Percentiles rank a stretch among this genome's conserved stretches.
phyloP scores from a whole-genome alignment of 305 asterid genomes.

The Solanum chacoense region DNA sequence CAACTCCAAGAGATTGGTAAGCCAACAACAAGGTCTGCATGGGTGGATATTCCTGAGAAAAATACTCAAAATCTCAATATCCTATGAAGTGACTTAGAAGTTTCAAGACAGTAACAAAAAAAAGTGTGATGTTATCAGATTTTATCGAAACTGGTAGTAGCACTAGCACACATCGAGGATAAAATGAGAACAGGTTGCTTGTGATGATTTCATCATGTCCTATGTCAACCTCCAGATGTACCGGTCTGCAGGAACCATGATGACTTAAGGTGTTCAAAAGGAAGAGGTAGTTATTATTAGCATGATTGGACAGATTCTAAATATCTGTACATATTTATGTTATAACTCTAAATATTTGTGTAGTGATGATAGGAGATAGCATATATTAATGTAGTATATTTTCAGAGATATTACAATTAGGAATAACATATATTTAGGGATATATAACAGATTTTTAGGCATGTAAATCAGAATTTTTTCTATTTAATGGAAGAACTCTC shows the following conservation, averaged over 20 bases:
- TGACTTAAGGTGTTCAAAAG: not conserved
- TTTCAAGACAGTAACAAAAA: not conserved
- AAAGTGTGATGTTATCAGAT: not conserved
- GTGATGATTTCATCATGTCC: not conserved
- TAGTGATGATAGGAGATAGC: no score
- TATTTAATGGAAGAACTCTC: no score
- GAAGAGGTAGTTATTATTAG: not conserved
- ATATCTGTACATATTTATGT: no score
- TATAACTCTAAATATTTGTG: no score
- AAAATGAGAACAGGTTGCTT: not conserved
- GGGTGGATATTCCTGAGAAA: constrained; percentile 26
- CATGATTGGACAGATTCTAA: no score
- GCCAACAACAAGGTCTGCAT: constrained; percentile 38
- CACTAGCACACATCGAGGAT: not conserved
- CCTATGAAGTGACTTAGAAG: not conserved
- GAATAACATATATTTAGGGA: no score
- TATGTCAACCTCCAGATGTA: not conserved
- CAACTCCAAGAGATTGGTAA: constrained; percentile 58
- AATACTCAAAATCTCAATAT: not conserved
- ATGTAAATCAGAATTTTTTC: no score
- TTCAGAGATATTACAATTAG: no score
- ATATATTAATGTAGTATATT: no score
- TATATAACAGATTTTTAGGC: no score
- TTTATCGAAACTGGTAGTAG: not conserved
- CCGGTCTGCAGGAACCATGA: not conserved